Evolutionary conservation across 1,284 basidiomycete genomes (phyloP).

Genomic region (Malassezia psittaci): DNA sequence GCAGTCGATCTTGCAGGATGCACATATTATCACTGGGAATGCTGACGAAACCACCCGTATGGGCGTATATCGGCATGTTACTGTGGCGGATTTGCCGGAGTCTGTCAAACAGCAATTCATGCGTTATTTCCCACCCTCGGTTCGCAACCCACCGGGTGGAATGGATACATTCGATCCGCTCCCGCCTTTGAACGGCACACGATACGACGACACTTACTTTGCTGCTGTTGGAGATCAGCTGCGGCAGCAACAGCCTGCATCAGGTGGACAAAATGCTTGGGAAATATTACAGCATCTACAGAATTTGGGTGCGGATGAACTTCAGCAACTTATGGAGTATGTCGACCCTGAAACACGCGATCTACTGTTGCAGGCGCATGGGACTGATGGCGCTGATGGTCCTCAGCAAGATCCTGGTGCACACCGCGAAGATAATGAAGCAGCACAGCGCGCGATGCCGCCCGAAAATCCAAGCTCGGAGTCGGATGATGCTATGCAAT

Average conservation of each 20-base stretch:
- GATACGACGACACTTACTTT: slow-evolving; percentile 41
- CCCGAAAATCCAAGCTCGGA: not conserved
- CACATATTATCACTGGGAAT: slow-evolving; percentile 6
- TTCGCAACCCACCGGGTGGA: slow-evolving; percentile 25
- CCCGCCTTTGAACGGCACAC: slow-evolving; percentile 25
- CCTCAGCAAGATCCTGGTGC: too few relatives aligned
- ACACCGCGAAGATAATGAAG: not conserved
- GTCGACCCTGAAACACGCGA: slow-evolving; percentile 35
- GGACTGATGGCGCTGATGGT: not conserved
- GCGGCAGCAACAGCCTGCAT: slow-evolving; percentile 13
- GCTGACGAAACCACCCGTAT: slow-evolving; percentile 21
- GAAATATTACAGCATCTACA: slow-evolving; percentile 12
- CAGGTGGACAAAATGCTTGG: slow-evolving; percentile 7
- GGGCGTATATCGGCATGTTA: slow-evolving; percentile 40
- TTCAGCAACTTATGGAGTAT: slow-evolving; percentile 23
- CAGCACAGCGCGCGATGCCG: not conserved
- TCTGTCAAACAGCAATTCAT: slow-evolving; percentile 32
- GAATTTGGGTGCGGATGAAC: slow-evolving; percentile 4
- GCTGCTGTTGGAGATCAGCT: slow-evolving; percentile 17
- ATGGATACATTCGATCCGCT: slow-evolving; percentile 43
- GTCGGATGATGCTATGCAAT: not conserved
- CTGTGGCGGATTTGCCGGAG: slow-evolving; percentile 43
- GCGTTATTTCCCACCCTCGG: slow-evolving; percentile 29
- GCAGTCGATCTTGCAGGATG: not conserved
- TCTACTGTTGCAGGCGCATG: not conserved